Base-by-base conservation (phyloP, 257 asterid genomes). In the Solanum appendiculatum region DNA sequence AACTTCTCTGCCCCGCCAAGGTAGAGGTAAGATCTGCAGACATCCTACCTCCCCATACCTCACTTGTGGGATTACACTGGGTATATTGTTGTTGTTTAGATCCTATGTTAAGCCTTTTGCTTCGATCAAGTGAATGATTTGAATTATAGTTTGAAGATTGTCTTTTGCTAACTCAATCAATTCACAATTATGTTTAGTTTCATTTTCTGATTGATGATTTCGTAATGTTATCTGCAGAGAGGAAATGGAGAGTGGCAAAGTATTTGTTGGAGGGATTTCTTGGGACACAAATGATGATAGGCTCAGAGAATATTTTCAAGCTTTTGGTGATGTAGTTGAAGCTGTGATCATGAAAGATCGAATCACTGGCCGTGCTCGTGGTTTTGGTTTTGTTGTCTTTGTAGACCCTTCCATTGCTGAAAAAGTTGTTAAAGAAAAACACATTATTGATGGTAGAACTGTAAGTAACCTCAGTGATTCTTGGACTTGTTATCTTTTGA, bases 301-400 rank as follows among this genome's bases (percentile, higher is more conserved):
- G 23, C 90, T 94, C 75, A 90, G 87, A n/a, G 93, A 91, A 89
- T 94, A 93, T 93, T 94, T 94, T 80, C 87, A 88, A 86, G 68
- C 92, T 78, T 94, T 89, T 88, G 97, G 97, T 33, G 93, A 94
- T 82, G 94, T 94, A n/a, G 89, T 90, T 5, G 96, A 94, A 88
- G 94, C 94, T 77, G 91, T 94, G 90, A 93, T 94, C 86, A 91
- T 94, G 96, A 94, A 91, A 80, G 97, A 94, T 91, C 93, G 97
- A 10, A 86, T 90, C 7, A 93, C 95, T 8, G 97, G 96, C 2
- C 95, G 97, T 58, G 93, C 97, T 87, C 97, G 97, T 84, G 97
- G 97, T 29, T 94, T 94, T 86, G 97, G 97, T 33, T 94, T 94
- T 63, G 87, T 94, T 74, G 95, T 94, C 63, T 94, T 94, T 33